Evolutionary conservation across 345 rosid species (phyloP).

Genomic region (Lumnitzera littorea): DNA sequence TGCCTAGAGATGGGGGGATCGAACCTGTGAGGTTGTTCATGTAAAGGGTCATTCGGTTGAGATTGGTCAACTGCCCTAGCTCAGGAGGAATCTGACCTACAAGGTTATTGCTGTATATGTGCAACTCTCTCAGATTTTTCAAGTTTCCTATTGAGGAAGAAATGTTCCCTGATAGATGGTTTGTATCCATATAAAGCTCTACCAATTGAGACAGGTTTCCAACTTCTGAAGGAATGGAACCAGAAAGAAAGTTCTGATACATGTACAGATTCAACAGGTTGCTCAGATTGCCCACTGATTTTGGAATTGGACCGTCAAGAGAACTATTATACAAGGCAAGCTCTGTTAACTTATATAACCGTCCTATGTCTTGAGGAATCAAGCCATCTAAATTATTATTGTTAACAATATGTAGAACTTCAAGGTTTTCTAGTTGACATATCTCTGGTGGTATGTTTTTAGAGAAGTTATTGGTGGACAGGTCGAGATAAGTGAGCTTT

Average conservation of each 20-base stretch:
- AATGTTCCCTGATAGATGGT: constrained; percentile 14
- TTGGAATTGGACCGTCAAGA: constrained; percentile 9
- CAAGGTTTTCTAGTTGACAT: constrained; percentile 3
- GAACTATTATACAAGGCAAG: too few relatives aligned
- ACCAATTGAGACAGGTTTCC: constrained; percentile 13
- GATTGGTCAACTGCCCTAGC: background rate
- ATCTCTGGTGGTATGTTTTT: constrained; percentile 8
- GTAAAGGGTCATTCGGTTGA: background rate
- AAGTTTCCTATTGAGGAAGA: constrained; percentile 8
- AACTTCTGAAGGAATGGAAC: constrained; percentile 16
- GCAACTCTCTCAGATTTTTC: background rate
- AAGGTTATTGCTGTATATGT: constrained; percentile 3
- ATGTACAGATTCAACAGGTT: background rate
- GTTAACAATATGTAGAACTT: background rate
- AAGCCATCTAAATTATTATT: constrained; percentile 9
- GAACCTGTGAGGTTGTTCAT: background rate
- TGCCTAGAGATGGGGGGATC: background rate
- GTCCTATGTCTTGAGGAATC: constrained; percentile 17
- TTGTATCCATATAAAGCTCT: constrained; percentile 1
- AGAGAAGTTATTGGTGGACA: background rate
- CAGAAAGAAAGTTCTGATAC: constrained; percentile 5
- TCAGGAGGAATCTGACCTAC: constrained; percentile 9
- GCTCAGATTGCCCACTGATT: background rate
- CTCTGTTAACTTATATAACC: constrained; percentile 2
- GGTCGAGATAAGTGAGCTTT: constrained; percentile 7